These are phyloP conservation scores for Kluyveromyces wickerhamii DNA, from an alignment of 805 yeast genomes.

Conservation along the genomic window DNA sequence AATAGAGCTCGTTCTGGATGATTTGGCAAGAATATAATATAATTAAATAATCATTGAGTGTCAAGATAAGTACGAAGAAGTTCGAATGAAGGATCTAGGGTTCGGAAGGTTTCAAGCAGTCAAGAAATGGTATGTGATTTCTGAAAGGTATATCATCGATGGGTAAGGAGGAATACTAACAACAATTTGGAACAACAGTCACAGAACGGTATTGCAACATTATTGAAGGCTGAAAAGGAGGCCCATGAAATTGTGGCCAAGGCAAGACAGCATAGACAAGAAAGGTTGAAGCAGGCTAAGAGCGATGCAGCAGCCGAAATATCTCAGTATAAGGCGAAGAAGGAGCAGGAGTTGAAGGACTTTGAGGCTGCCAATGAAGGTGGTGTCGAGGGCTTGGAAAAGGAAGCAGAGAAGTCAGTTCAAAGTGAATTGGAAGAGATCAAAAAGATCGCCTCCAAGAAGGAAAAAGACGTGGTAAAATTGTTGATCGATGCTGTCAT, in stretches of 20 bases:
- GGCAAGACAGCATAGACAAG: slow-evolving; percentile 76
- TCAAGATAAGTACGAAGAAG: background rate
- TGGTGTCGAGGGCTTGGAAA: slow-evolving; percentile 43
- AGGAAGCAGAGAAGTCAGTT: slow-evolving; percentile 69
- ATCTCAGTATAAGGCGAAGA: slow-evolving; percentile 72
- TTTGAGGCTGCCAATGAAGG: slow-evolving; percentile 66
- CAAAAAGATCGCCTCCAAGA: slow-evolving; percentile 51
- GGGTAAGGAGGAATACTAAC: too few species aligned
- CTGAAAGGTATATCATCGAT: background rate
- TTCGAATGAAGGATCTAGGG: background rate
- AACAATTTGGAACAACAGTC: too few species aligned
- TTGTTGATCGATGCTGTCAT: slow-evolving; percentile 73
- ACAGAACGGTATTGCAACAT: slow-evolving; percentile 31
- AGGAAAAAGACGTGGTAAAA: slow-evolving; percentile 61
- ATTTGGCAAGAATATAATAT: background rate
- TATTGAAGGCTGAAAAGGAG: slow-evolving; percentile 76
- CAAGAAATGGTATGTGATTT: background rate
- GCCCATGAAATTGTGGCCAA: slow-evolving; percentile 94
- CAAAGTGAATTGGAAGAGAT: slow-evolving; percentile 64
- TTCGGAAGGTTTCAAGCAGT: background rate
- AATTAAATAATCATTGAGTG: too few species aligned
- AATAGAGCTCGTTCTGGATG: background rate
- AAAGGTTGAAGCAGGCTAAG: slow-evolving; percentile 88
- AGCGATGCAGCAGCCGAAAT: slow-evolving; percentile 88
- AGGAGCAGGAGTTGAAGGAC: slow-evolving; percentile 72